Evolutionary conservation across 306 rosid species (phyloP).

Genomic region (Vigna hirtella): DNA sequence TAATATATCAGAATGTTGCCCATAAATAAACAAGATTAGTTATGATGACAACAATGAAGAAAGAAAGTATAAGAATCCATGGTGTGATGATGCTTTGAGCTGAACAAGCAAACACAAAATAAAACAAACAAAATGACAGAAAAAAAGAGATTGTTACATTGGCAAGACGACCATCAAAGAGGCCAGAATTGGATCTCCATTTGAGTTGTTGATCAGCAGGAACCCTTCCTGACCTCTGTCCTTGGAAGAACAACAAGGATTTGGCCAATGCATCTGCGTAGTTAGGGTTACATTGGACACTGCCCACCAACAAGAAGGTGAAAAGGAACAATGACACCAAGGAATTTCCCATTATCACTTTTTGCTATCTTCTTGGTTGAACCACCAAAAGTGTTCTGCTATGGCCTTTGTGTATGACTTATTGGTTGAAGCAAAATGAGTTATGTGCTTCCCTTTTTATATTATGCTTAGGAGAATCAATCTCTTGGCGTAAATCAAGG

Average conservation of each 20-base stretch:
- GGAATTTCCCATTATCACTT: conserved; percentile 36
- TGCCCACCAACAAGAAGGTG: conserved; percentile 35
- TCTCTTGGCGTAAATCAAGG: conserved; percentile 60
- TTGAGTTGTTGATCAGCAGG: conserved; percentile 60
- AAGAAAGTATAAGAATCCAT: neutral
- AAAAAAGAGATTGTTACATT: conserved; percentile 49
- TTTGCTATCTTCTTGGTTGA: conserved; percentile 14
- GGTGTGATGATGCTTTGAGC: too few species aligned
- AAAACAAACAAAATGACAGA: neutral
- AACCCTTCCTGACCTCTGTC: conserved; percentile 87
- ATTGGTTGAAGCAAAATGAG: conserved; percentile 24
- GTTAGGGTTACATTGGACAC: conserved; percentile 59
- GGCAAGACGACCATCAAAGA: conserved; percentile 73
- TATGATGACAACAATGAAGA: too few species aligned
- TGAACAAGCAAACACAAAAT: neutral
- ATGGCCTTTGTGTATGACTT: conserved; percentile 34
- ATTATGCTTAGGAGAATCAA: conserved; percentile 44
- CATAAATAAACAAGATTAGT: neutral
- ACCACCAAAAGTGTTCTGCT: conserved; percentile 36
- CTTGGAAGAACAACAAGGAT: conserved; percentile 84
- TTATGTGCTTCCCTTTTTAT: conserved; percentile 50
- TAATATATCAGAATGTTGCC: neutral
- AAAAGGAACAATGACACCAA: conserved; percentile 24
- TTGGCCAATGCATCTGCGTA: conserved; percentile 86
- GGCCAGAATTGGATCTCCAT: conserved; percentile 83